phyloP scores from a whole-genome alignment of 2,329 filamentous ascomycete species.

The Colletotrichum sp. region DNA sequence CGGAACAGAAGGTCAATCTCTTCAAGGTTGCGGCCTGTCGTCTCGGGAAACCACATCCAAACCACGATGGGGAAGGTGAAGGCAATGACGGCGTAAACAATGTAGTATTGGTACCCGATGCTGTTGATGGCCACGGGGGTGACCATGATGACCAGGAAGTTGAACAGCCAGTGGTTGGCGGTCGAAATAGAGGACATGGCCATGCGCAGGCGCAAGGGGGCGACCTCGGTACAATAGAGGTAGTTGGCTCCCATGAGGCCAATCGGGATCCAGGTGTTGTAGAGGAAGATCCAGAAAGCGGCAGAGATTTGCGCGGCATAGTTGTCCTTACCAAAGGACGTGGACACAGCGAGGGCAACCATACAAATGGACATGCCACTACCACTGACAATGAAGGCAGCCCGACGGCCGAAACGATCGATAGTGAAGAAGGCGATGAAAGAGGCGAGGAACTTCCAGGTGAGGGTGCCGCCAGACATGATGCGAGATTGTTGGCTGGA shows the following conservation, averaged over 20 bases:
- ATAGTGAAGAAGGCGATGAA: constrained; percentile 55
- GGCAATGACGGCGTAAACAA: constrained; percentile 51
- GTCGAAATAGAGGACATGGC: constrained; percentile 62
- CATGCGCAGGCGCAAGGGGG: constrained; percentile 54
- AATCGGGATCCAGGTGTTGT: constrained; percentile 64
- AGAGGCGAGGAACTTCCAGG: constrained; percentile 59
- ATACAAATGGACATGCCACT: constrained; percentile 59
- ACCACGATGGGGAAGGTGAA: constrained; percentile 48
- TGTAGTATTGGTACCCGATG: constrained; percentile 57
- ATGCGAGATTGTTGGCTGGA: constrained; percentile 39
- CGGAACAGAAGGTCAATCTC: constrained; percentile 49
- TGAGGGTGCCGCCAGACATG: constrained; percentile 52
- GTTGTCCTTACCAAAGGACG: constrained; percentile 51
- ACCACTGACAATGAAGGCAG: constrained; percentile 56
- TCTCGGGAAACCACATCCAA: constrained; percentile 51
- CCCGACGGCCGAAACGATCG: constrained; percentile 53
- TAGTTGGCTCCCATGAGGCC: constrained; percentile 65
- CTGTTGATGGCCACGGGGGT: constrained; percentile 50
- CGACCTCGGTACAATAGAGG: constrained; percentile 63
- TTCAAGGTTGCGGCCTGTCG: constrained; percentile 53
- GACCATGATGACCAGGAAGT: constrained; percentile 49
- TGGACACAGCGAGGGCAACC: constrained; percentile 56
- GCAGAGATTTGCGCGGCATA: constrained; percentile 52
- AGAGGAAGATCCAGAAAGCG: constrained; percentile 62
- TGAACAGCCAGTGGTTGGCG: constrained; percentile 57